These are phyloP conservation scores for Sherardia arvensis DNA, from an alignment of 257 asterid species.

Conservation along the genomic window DNA sequence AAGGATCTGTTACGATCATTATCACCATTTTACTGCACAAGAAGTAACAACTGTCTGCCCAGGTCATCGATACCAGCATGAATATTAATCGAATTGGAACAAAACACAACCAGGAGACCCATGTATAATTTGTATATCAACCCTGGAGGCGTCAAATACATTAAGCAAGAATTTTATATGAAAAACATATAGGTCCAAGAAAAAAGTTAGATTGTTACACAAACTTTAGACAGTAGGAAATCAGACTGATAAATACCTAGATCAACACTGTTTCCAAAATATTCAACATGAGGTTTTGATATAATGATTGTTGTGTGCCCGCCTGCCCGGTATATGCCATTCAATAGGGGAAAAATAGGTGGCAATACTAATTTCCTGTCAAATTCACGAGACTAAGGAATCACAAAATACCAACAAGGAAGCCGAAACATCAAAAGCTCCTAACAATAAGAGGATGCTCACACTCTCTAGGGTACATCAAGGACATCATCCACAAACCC, in stretches of 20 bases:
- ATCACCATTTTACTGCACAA: constrained; percentile 50
- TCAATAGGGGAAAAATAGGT: constrained; percentile 75
- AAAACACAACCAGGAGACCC: constrained; percentile 87
- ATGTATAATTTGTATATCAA: constrained; percentile 86
- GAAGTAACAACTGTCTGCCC: constrained; percentile 90
- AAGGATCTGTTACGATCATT: constrained; percentile 43
- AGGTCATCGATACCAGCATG: constrained; percentile 93
- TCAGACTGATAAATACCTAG: no score
- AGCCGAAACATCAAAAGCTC: not conserved
- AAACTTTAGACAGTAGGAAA: not conserved
- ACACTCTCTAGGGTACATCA: constrained; percentile 99
- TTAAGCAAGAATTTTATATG: not conserved
- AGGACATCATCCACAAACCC: constrained; percentile 98
- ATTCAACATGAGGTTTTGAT: constrained; percentile 76
- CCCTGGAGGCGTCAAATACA: no score
- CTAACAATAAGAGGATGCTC: constrained; percentile 26
- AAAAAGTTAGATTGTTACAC: not conserved
- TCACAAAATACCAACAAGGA: not conserved
- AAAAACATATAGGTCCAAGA: not conserved
- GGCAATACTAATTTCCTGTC: constrained; percentile 78
- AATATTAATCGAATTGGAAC: constrained; percentile 90
- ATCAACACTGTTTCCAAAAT: constrained; percentile 56
- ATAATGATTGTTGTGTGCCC: constrained; percentile 73
- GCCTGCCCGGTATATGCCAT: constrained; percentile 99
- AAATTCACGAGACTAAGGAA: constrained; percentile 29